These are phyloP conservation scores for Biscutella laevigata DNA, from an alignment of 441 rosid species.

Conservation along the genomic window DNA sequence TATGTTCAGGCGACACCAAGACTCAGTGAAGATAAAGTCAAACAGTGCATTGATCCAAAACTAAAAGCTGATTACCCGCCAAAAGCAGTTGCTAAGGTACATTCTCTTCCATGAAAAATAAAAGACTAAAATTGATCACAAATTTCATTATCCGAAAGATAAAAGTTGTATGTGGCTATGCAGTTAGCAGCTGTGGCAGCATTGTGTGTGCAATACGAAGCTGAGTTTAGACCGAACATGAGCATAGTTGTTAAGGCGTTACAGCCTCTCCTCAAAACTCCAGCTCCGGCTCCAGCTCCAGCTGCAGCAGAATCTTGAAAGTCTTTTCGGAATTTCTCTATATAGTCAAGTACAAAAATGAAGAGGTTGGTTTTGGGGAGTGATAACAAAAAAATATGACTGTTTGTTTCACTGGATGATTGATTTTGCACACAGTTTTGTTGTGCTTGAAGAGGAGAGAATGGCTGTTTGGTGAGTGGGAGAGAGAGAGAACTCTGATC, in stretches of 20 bases:
- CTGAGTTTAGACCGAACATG: conserved; percentile 77
- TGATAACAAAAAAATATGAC: neutral
- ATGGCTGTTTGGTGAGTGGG: too few species aligned
- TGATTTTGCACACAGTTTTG: conserved; percentile 22
- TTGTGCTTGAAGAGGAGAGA: conserved; percentile 23
- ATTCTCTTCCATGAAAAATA: conserved; percentile 1
- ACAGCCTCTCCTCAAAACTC: conserved; percentile 51
- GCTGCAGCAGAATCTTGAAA: conserved; percentile 25
- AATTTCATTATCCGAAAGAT: neutral
- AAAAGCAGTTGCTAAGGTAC: conserved; percentile 93
- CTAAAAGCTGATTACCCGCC: conserved; percentile 82
- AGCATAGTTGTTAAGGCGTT: conserved; percentile 75
- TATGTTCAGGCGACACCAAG: conserved; percentile 84
- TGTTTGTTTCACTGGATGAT: conserved; percentile 17
- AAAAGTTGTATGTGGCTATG: conserved; percentile 18
- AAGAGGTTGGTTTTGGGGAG: conserved; percentile 10
- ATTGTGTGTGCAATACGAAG: conserved; percentile 70
- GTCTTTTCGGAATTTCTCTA: too few species aligned
- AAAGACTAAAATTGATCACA: neutral
- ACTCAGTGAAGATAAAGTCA: conserved; percentile 93
- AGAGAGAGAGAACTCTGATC: too few species aligned
- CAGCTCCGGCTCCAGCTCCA: conserved; percentile 26
- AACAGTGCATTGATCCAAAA: conserved; percentile 95
- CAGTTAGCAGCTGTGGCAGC: conserved; percentile 83
- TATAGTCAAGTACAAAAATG: too few species aligned